Evolutionary conservation across 371 early-diverging fungal genomes (phyloP).

Genomic region (Paramicrosporidium saccamoebae): DNA sequence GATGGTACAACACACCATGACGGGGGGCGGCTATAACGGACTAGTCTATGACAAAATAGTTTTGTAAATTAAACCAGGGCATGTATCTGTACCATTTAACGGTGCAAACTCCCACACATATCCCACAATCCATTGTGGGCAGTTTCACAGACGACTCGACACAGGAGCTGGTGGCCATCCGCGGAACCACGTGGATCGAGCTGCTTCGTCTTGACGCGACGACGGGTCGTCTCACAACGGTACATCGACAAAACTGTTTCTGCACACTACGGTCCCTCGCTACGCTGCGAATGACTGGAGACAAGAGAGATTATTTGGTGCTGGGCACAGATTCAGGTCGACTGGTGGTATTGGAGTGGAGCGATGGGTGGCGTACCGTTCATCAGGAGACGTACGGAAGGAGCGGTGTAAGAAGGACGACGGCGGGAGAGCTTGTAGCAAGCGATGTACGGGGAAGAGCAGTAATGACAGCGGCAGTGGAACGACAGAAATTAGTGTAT

Average conservation of each 20-base stretch:
- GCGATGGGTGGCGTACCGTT: slow-evolving; percentile 35
- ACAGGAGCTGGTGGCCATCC: slow-evolving; percentile 63
- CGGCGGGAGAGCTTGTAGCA: slow-evolving; percentile 81
- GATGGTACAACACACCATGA: no score
- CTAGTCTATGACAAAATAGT: no score
- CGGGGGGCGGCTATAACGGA: no score
- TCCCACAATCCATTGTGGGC: slow-evolving; percentile 44
- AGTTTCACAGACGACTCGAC: slow-evolving; percentile 65
- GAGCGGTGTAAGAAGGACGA: slow-evolving; percentile 52
- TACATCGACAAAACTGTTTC: slow-evolving; percentile 44
- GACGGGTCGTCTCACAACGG: slow-evolving; percentile 40
- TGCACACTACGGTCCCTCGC: slow-evolving; percentile 44
- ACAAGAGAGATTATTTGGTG: slow-evolving; percentile 58
- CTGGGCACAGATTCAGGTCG: slow-evolving; percentile 71
- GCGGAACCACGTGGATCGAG: slow-evolving; percentile 41
- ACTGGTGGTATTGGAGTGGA: slow-evolving; percentile 63
- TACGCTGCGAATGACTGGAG: slow-evolving; percentile 22
- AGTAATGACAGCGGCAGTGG: slow-evolving; percentile 71
- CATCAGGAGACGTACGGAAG: slow-evolving; percentile 88
- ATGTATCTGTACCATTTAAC: slow-evolving; percentile 79
- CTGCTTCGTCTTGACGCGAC: slow-evolving; percentile 34
- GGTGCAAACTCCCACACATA: slow-evolving; percentile 38
- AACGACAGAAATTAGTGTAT: slow-evolving; percentile 78
- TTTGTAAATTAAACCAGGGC: no score
- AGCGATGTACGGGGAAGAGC: slow-evolving; percentile 86